phyloP scores from a whole-genome alignment of 345 rosid genomes.

The Pelargonium nanum region DNA sequence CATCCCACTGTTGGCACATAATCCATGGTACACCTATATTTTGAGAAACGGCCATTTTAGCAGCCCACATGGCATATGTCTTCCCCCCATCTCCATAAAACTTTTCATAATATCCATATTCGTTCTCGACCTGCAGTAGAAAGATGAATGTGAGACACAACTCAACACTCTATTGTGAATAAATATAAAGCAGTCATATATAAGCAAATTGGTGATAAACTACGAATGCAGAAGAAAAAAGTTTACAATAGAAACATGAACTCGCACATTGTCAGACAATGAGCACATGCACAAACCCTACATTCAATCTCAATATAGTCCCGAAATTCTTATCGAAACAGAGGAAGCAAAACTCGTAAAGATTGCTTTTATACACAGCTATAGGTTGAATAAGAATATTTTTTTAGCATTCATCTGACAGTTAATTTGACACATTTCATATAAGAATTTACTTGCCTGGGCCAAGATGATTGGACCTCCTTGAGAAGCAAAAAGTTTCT shows the following conservation, averaged over 20 bases:
- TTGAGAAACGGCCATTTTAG: conserved; percentile 83
- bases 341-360: neutral
- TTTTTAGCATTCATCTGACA: too few relatives aligned
- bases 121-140: conserved; percentile 73
- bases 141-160: conserved; percentile 6
- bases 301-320: neutral
- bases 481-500: conserved; percentile 86
- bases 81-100: conserved; percentile 68
- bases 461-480: conserved; percentile 96
- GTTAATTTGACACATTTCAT: neutral
- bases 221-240: too few relatives aligned
- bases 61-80: conserved; percentile 73
- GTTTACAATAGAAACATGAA: too few relatives aligned
- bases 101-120: conserved; percentile 57
- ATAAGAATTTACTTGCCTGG: conserved; percentile 43
- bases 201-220: neutral
- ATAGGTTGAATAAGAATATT: neutral
- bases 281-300: neutral
- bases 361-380: neutral
- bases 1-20: conserved; percentile 81
- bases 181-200: neutral
- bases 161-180: neutral
- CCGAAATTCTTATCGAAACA: neutral
- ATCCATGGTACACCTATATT: conserved; percentile 90
- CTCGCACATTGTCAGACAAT: too few relatives aligned